Percentiles rank a stretch among this genome's conserved stretches.
Conservation (phyloP, 768 basidiomycete genomes). For the Rubroboletus pulcherrimus region DNA sequence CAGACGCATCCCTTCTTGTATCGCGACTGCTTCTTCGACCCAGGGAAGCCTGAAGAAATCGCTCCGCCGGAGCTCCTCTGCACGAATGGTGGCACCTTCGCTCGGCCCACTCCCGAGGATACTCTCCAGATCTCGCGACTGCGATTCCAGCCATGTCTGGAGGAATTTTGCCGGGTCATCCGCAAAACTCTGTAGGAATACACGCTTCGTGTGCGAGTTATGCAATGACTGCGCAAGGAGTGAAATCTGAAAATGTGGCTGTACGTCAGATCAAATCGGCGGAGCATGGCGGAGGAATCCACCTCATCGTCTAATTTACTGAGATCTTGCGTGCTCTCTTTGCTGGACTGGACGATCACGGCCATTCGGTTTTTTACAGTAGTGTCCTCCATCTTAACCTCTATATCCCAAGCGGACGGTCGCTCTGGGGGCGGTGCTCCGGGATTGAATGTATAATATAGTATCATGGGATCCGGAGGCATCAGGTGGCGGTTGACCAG, state of each 20-base stretch:
- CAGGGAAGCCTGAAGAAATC: conserved; percentile 91
- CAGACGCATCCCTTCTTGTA: conserved; percentile 77
- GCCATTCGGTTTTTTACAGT: conserved; percentile 69
- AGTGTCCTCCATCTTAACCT: conserved; percentile 83
- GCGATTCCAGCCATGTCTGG: conserved; percentile 87
- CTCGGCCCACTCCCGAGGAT: conserved; percentile 84
- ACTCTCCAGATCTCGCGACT: conserved; percentile 86
- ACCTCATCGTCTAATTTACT: conserved; percentile 87
- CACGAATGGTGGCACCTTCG: conserved; percentile 74
- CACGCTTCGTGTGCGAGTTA: conserved; percentile 81
- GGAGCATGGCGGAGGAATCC: not conserved
- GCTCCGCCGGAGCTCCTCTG: conserved; percentile 82
- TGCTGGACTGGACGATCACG: conserved; percentile 63
- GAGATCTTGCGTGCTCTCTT: conserved; percentile 66
- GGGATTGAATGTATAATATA: conserved; percentile 75
- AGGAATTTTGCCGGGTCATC: conserved; percentile 77
- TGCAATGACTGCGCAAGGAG: conserved; percentile 79
- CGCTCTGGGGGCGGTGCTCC: conserved; percentile 59
- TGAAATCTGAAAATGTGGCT: conserved; percentile 55
- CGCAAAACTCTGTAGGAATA: conserved; percentile 82
- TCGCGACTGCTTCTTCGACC: conserved; percentile 85
- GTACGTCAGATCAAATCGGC: conserved; percentile 18
- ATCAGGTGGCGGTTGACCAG: conserved; percentile 75
- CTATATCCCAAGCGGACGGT: conserved; percentile 80
- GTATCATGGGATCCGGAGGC: conserved; percentile 74